Evolutionary conservation across 768 basidiomycete species (phyloP).

Genomic region (Gymnopilus junonius): DNA sequence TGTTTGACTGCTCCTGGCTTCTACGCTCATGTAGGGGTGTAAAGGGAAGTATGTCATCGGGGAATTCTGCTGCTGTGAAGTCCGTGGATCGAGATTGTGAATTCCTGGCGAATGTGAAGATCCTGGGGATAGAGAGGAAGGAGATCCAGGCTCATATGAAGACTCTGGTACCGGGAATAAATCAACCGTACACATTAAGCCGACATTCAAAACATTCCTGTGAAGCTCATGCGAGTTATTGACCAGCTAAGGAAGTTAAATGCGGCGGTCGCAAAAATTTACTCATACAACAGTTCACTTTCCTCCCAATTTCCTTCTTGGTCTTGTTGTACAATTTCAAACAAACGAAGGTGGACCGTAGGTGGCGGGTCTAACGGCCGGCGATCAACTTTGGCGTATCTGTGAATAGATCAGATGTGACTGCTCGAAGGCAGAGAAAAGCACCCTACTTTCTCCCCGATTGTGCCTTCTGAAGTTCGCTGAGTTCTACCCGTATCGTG

Average conservation of each 20-base stretch:
- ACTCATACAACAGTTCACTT: conserved; percentile 58
- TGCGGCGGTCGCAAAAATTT: conserved; percentile 16
- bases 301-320: conserved; percentile 29
- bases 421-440: conserved; percentile 6
- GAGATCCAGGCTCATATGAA: conserved; percentile 20
- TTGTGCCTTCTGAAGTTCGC: conserved; percentile 70
- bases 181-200: conserved; percentile 74
- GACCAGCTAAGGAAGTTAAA: conserved; percentile 1
- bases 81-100: conserved; percentile 7
- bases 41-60: conserved; percentile 43
- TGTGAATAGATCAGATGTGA: conserved; percentile 26
- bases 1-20: conserved; percentile 23
- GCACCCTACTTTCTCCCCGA: conserved; percentile 63
- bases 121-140: conserved; percentile 18
- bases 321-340: conserved; percentile 33
- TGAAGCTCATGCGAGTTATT: neutral
- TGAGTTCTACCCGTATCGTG: conserved; percentile 54
- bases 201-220: conserved; percentile 59
- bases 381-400: conserved; percentile 64
- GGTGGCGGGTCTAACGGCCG: conserved; percentile 75
- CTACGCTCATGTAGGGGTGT: conserved; percentile 38
- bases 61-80: conserved; percentile 8
- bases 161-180: conserved; percentile 63
- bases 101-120: conserved; percentile 17
- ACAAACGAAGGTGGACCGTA: conserved; percentile 53